Percentiles rank a stretch among this genome's conserved stretches.
phyloP scores from a whole-genome alignment of 345 rosid species.

The Hirschfeldia incana region DNA sequence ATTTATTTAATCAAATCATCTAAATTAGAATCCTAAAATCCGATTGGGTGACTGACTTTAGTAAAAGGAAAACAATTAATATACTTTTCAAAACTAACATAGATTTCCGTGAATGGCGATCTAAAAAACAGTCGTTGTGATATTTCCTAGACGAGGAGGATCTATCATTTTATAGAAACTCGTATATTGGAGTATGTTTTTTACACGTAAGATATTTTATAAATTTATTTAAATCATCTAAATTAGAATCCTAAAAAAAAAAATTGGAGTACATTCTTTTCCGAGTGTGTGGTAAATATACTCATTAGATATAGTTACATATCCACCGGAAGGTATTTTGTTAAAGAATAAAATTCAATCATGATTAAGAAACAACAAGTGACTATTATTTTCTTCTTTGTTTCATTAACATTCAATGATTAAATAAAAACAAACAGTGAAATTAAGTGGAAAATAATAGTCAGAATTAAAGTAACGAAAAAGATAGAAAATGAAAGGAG shows the following conservation, averaged over 20 bases:
- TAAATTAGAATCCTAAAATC: slow-evolving; percentile 13
- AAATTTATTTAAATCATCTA: no score
- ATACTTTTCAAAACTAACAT: slow-evolving; percentile 5
- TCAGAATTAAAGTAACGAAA: slow-evolving; percentile 11
- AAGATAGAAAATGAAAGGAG: slow-evolving; percentile 34
- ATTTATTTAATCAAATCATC: background rate
- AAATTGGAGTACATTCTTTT: background rate
- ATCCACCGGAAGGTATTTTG: background rate
- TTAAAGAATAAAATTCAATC: background rate
- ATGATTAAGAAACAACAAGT: slow-evolving; percentile 12
- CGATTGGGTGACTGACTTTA: slow-evolving; percentile 27
- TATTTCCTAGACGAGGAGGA: slow-evolving; percentile 8
- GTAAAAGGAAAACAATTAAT: slow-evolving; percentile 7
- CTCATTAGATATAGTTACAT: background rate
- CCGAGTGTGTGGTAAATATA: background rate
- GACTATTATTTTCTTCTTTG: slow-evolving; percentile 9
- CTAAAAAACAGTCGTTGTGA: background rate
- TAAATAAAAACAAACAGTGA: background rate
- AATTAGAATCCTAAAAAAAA: no score
- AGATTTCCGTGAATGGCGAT: slow-evolving; percentile 20
- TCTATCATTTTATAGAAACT: slow-evolving; percentile 10
- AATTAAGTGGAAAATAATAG: slow-evolving; percentile 12
- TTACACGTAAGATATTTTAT: background rate
- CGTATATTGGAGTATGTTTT: background rate
- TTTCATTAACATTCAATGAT: slow-evolving; percentile 10